A percentile compares a stretch with the other conserved stretches of the same genome.
These are phyloP conservation scores for Brassica nigra DNA, from an alignment of 345 rosid genomes.

Conservation along the genomic window DNA sequence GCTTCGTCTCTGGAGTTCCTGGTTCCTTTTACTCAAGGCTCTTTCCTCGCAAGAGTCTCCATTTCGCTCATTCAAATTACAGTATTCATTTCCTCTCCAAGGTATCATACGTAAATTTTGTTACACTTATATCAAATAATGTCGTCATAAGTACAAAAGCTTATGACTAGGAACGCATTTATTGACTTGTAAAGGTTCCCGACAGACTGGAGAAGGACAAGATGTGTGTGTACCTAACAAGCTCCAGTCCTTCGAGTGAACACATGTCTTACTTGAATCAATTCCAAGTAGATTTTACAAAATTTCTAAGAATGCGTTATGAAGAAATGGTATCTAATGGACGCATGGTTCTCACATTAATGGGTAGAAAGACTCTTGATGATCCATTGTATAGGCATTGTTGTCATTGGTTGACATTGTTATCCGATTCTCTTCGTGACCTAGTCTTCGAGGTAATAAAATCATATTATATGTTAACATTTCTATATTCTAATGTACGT, in stretches of 20 bases:
- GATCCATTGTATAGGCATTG: conserved; percentile 34
- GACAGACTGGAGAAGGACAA: too few relatives aligned
- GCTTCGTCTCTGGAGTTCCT: conserved; percentile 46
- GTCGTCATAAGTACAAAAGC: not conserved
- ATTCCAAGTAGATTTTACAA: conserved; percentile 34
- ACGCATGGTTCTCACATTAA: conserved; percentile 44
- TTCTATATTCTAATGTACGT: too few relatives aligned
- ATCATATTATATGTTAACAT: not conserved
- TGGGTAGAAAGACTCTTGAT: conserved; percentile 38
- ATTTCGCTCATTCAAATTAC: conserved; percentile 45
- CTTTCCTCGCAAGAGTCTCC: conserved; percentile 40
- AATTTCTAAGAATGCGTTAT: conserved; percentile 42
- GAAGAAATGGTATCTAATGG: conserved; percentile 48
- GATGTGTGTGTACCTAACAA: conserved; percentile 1
- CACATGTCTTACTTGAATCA: conserved; percentile 24
- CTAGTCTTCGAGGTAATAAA: conserved; percentile 41
- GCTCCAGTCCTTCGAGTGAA: conserved; percentile 40
- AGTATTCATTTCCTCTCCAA: conserved; percentile 47
- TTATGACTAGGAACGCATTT: too few relatives aligned
- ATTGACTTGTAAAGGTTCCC: not conserved
- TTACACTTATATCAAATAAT: too few relatives aligned
- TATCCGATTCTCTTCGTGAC: conserved; percentile 32
- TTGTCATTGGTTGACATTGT: conserved; percentile 23
- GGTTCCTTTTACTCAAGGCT: conserved; percentile 58
- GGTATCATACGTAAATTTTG: too few relatives aligned